phyloP scores from a whole-genome alignment of 768 basidiomycete species.

The Tulasnella sp. region DNA sequence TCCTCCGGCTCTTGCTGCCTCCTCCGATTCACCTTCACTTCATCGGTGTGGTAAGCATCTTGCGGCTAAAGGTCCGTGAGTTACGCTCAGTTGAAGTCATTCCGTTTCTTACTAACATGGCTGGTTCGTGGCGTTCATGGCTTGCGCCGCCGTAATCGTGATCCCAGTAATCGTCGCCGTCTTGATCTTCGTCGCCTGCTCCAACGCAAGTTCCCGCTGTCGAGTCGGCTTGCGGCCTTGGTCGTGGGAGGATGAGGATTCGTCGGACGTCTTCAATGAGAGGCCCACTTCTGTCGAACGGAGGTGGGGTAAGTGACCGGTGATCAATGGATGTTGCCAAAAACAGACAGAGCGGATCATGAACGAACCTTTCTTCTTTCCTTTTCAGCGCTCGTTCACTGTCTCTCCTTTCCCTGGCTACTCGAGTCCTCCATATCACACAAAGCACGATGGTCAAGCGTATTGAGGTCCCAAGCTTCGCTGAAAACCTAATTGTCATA shows the following conservation, averaged over 20 bases:
- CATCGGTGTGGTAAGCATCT: background rate
- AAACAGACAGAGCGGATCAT: background rate
- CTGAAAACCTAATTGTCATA: too few relatives aligned
- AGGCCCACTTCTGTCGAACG: background rate
- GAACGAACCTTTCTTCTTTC: background rate
- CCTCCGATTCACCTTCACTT: background rate
- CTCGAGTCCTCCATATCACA: constrained; percentile 22
- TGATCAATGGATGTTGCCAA: background rate
- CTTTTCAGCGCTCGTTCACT: background rate
- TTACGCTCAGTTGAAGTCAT: background rate
- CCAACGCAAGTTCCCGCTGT: background rate
- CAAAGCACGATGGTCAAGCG: constrained; percentile 21
- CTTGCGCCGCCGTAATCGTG: background rate
- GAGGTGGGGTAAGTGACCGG: background rate
- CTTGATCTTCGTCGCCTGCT: background rate
- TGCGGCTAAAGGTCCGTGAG: background rate
- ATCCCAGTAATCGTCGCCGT: background rate
- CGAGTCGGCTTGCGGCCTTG: background rate
- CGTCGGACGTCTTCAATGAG: background rate
- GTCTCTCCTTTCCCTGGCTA: constrained; percentile 1
- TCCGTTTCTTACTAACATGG: background rate
- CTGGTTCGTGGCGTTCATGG: background rate
- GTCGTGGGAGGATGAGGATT: background rate
- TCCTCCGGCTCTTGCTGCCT: background rate
- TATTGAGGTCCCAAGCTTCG: background rate